Evolutionary conservation across 306 rosid species (phyloP).

Genomic region (Hippophae rhamnoides): DNA sequence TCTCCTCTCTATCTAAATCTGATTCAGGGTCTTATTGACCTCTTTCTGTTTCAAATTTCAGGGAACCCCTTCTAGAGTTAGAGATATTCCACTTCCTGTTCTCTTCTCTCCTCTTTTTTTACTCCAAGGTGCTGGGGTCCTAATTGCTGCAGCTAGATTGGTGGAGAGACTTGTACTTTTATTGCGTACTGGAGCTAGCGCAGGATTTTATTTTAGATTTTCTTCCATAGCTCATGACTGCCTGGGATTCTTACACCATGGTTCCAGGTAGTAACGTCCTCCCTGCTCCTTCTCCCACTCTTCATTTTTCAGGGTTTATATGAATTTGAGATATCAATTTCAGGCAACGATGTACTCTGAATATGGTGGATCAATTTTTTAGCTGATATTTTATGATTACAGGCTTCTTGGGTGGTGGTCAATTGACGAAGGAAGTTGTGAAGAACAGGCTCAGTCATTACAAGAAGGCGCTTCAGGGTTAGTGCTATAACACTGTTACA

Average conservation of each 20-base stretch:
- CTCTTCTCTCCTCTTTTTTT: constrained; percentile 78
- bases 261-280: constrained; percentile 59
- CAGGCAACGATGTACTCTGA: constrained; percentile 9
- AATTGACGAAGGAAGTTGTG: constrained; percentile 93
- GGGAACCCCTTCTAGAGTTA: constrained; percentile 75
- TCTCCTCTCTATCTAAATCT: constrained; percentile 16
- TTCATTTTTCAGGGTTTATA: constrained; percentile 2
- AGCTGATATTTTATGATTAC: constrained; percentile 23
- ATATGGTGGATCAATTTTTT: constrained; percentile 9
- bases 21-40: constrained; percentile 15
- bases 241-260: constrained; percentile 88
- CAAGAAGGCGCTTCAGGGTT: constrained; percentile 85
- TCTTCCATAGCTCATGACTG: constrained; percentile 73
- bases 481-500: constrained; percentile 13
- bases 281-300: not conserved
- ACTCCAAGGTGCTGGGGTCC: constrained; percentile 73
- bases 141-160: constrained; percentile 61
- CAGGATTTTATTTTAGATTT: constrained; percentile 61
- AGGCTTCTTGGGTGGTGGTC: constrained; percentile 99
- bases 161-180: constrained; percentile 69
- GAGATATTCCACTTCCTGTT: constrained; percentile 54
- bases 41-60: constrained; percentile 34
- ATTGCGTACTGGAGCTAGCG: constrained; percentile 52
- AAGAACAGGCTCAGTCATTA: constrained; percentile 78
- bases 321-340: constrained; percentile 10